Evolutionary conservation across 2,329 filamentous ascomycete genomes (phyloP).

Genomic region (Fusarium sp.): DNA sequence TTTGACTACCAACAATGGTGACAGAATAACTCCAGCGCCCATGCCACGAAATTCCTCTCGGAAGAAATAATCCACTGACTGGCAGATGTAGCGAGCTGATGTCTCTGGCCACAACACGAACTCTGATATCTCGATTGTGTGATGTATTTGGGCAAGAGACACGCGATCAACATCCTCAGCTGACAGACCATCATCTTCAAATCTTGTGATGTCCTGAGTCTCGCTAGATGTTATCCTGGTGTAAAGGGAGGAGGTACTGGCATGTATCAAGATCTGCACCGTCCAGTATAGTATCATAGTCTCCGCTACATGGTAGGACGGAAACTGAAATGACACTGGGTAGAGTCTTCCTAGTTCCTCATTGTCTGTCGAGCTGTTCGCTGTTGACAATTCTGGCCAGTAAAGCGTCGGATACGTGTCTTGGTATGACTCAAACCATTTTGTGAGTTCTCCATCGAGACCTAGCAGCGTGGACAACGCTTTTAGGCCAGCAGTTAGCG

Average conservation of each 20-base stretch:
- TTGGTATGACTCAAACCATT: neutral
- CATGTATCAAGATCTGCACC: neutral
- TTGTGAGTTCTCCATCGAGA: fast-evolving
- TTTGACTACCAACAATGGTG: neutral
- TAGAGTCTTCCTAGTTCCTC: neutral
- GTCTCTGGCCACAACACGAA: neutral
- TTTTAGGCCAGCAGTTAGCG: fast-evolving
- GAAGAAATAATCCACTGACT: neutral
- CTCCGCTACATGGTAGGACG: neutral
- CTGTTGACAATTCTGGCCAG: neutral
- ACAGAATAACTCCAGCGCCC: neutral
- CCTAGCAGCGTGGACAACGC: fast-evolving
- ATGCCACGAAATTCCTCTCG: neutral
- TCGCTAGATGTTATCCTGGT: neutral
- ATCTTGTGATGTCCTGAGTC: fast-evolving
- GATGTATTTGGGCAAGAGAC: neutral
- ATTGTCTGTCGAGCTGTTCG: neutral
- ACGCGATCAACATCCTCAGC: fast-evolving
- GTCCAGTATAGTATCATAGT: neutral
- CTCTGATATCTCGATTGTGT: fast-evolving
- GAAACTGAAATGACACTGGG: neutral
- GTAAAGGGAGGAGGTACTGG: fast-evolving
- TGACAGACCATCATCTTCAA: fast-evolving
- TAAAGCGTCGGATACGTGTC: neutral
- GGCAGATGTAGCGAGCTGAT: neutral